Percentiles rank a stretch among this genome's conserved stretches.
phyloP scores from a whole-genome alignment of 495 filamentous ascomycete species.

The Bryoglossum gracile region DNA sequence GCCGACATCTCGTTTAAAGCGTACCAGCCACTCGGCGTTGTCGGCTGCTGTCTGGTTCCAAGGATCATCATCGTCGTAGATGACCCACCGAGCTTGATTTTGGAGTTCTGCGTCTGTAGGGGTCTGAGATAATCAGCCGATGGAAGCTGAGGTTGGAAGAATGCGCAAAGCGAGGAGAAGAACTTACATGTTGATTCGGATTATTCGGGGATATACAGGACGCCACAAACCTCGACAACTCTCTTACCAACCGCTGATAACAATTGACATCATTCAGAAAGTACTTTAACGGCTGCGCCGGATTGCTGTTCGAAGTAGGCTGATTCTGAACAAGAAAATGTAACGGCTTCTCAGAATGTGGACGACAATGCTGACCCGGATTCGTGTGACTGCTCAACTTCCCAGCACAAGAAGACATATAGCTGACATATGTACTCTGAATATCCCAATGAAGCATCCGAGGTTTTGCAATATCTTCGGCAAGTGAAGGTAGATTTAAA shows the following conservation, averaged over 20 bases:
- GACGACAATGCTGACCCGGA: neutral
- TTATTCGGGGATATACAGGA: conserved; percentile 45
- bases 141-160: too few relatives aligned
- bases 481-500: conserved; percentile 9
- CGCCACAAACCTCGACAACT: conserved; percentile 41
- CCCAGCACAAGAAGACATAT: too few relatives aligned
- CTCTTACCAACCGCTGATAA: conserved; percentile 40
- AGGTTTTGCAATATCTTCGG: conserved; percentile 4
- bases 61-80: conserved; percentile 56
- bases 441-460: conserved; percentile 21
- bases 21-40: conserved; percentile 61
- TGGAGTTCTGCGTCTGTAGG: conserved; percentile 47
- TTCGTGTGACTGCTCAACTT: conserved; percentile 1
- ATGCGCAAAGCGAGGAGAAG: too few relatives aligned
- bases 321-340: conserved; percentile 17
- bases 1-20: conserved; percentile 59
- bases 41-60: conserved; percentile 73
- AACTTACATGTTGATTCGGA: conserved; percentile 39
- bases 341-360: conserved; percentile 7
- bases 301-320: conserved; percentile 21
- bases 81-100: conserved; percentile 48
- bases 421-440: too few relatives aligned
- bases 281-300: conserved; percentile 27
- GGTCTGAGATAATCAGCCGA: too few relatives aligned
- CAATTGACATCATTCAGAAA: conserved; percentile 49